phyloP scores from a whole-genome alignment of 257 asterid genomes.

The Solanum ossicruentum region DNA sequence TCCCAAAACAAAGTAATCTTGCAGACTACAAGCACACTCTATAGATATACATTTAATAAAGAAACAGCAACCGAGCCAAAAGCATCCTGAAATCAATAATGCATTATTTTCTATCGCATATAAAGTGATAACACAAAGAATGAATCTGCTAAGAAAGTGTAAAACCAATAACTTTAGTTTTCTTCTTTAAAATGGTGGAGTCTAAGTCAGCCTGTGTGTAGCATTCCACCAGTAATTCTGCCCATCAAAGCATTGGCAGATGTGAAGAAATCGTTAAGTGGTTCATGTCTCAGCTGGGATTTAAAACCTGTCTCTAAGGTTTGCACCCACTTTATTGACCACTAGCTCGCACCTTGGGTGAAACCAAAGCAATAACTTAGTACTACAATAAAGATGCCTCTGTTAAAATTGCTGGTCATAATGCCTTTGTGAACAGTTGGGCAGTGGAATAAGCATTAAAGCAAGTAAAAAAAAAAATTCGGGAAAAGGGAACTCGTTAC shows the following conservation, averaged over 20 bases:
- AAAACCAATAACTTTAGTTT: neutral
- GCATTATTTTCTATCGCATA: neutral
- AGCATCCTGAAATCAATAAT: neutral
- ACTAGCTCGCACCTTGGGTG: neutral
- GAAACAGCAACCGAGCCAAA: neutral
- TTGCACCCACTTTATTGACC: neutral
- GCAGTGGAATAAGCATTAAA: neutral
- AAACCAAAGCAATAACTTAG: neutral
- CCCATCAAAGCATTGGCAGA: neutral
- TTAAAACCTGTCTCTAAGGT: neutral
- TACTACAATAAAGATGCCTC: neutral
- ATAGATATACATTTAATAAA: neutral
- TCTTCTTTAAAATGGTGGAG: neutral
- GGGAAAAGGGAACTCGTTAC: neutral
- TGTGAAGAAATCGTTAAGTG: neutral
- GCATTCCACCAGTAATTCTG: neutral
- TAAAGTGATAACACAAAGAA: neutral
- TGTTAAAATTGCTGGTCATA: neutral
- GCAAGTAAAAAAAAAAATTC: neutral
- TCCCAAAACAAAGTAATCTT: neutral
- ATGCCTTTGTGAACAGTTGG: neutral
- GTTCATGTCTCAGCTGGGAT: neutral
- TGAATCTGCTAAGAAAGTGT: neutral
- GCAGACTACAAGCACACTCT: neutral
- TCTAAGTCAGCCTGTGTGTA: neutral